Evolutionary conservation across 129 eudicot species (phyloP).

Genomic region (Deinandra increscens): DNA sequence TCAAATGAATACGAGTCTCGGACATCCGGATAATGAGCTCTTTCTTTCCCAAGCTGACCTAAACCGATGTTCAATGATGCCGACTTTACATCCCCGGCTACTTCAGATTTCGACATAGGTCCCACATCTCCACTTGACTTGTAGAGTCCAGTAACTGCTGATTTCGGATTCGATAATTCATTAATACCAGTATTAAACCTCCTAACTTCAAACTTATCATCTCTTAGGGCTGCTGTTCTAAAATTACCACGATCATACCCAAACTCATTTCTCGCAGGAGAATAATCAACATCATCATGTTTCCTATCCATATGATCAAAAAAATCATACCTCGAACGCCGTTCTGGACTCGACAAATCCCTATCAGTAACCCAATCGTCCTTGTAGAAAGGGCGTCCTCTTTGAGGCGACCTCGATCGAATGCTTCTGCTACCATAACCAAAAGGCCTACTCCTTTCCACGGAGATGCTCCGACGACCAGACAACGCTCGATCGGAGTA

Average conservation of each 20-base stretch:
- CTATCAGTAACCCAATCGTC: conserved; percentile 35
- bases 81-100: conserved; percentile 24
- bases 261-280: conserved; percentile 29
- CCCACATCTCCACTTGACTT: conserved; percentile 35
- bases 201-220: conserved; percentile 35
- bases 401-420: conserved; percentile 42
- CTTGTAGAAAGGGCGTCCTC: conserved; percentile 30
- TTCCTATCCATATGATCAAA: conserved; percentile 30
- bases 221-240: conserved; percentile 31
- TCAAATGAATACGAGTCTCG: conserved; percentile 28
- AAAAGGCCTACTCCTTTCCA: conserved; percentile 38
- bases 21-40: conserved; percentile 31
- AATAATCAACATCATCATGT: conserved; percentile 27
- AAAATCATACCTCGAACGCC: conserved; percentile 31
- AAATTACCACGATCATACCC: conserved; percentile 26
- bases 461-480: conserved; percentile 29
- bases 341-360: conserved; percentile 25
- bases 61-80: conserved; percentile 31
- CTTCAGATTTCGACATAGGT: conserved; percentile 27
- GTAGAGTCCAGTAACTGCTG: conserved; percentile 25
- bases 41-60: conserved; percentile 38
- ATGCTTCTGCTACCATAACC: conserved; percentile 28
- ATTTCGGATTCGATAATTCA: conserved; percentile 25
- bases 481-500: conserved; percentile 16
- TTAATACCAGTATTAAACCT: conserved; percentile 30